Evolutionary conservation across 768 basidiomycete species (phyloP), one percentile per base, ranked within the genome.

Genomic region (Udeniomyces megalosporus): DNA sequence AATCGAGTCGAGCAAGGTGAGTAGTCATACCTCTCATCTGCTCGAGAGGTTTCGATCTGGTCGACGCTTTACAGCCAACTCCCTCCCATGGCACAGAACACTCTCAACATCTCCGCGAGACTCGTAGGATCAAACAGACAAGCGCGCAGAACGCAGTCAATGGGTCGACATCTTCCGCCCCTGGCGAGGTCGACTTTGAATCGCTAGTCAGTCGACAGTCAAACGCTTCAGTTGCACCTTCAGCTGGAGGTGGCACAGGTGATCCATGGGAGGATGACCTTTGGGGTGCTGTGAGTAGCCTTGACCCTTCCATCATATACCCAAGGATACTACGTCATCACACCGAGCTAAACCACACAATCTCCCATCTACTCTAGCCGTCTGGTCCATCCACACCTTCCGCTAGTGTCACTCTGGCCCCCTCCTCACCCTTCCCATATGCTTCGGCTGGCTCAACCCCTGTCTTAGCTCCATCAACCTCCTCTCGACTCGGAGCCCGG

Each of bases 71-170:
- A n/a, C n/a, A n/a, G n/a, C n/a, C n/a, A n/a, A n/a, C n/a, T n/a
- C n/a, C n/a, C n/a, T n/a, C n/a, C n/a, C n/a, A n/a, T n/a, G n/a
- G n/a, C n/a, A n/a, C 50, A 31, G 95, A 97, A 71, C 95, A 97
- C 67, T 78, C 84, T 62, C 86, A 90, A 69, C 93, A 91, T 72
- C 77, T 99, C 10, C 83, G 88, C 44, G 95, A 97, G 71, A 86
- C 90, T 1, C 89, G 91, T 67, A 80, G 92, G 32, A 77, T 92
- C 24, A 91, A 95, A 70, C 87, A 90, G 70, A 82, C 71, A 34
- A 71, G 70, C 22, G 67, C 70, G 15, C 57, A 46, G 28, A 60
- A 61, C 46, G 82, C 46, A 0, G 2, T 57, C 32, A 24, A 12
- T 32, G 34, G 35, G 17, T 50, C 53, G 17, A 64, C 31, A 2